Percentiles rank a stretch among this genome's conserved stretches.
phyloP scores from a whole-genome alignment of 2,329 filamentous ascomycete genomes.

The Colletotrichum sp. region DNA sequence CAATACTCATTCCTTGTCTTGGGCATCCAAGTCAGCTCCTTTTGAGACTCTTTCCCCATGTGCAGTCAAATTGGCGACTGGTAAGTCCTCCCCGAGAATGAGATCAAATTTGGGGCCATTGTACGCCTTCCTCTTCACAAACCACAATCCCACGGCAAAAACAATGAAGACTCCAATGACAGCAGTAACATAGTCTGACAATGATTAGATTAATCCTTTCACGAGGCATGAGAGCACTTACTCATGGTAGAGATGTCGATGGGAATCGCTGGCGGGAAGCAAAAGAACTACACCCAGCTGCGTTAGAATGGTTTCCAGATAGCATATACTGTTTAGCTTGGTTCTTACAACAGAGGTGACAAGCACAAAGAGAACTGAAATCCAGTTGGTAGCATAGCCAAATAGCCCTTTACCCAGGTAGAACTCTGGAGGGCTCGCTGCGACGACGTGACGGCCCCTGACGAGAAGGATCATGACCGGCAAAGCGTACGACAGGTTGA shows the following conservation, averaged over 20 bases:
- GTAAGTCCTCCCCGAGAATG: neutral
- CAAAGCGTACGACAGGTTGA: conserved; percentile 50
- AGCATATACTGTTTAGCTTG: neutral
- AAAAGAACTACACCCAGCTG: neutral
- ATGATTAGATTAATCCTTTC: neutral
- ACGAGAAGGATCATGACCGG: conserved; percentile 43
- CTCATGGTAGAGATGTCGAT: conserved; percentile 6
- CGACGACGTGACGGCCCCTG: conserved; percentile 36
- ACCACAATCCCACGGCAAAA: neutral
- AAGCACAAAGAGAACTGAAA: neutral
- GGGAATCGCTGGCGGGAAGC: conserved; percentile 6
- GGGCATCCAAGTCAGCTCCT: neutral
- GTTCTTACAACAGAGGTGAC: conserved; percentile 1
- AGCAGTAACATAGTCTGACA: conserved; percentile 1
- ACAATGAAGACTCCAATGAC: neutral
- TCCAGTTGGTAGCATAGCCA: neutral
- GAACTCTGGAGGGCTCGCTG: neutral
- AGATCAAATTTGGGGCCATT: conserved; percentile 4
- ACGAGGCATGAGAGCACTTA: neutral
- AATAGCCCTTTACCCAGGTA: neutral
- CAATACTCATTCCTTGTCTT: neutral
- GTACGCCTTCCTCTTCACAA: neutral
- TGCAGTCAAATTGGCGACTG: neutral
- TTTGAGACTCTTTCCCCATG: neutral
- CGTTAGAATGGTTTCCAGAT: neutral